phyloP scores from a whole-genome alignment of 2,329 filamentous ascomycete genomes.

The Scytalidium lignicola region DNA sequence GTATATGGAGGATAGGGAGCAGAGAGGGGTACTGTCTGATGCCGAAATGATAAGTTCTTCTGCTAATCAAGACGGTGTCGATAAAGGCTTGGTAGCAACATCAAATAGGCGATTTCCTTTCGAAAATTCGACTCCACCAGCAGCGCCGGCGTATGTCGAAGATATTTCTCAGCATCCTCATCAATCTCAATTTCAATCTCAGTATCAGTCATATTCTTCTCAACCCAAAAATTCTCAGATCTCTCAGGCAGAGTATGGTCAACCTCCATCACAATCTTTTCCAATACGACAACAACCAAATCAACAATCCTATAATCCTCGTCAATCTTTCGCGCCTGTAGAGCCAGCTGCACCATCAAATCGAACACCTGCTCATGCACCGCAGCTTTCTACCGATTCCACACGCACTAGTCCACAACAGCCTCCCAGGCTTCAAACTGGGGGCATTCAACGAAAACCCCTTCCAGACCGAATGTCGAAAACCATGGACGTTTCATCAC shows the following conservation, averaged over 20 bases:
- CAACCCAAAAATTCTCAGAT: conserved; percentile 10
- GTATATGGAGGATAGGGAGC: conserved; percentile 27
- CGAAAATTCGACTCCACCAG: conserved; percentile 11
- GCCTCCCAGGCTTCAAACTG: conserved; percentile 31
- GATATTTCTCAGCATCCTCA: background rate
- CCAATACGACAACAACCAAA: conserved; percentile 2
- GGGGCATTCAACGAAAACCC: conserved; percentile 46
- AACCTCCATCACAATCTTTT: conserved; percentile 12
- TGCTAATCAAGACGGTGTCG: conserved; percentile 27
- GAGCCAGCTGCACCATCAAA: conserved; percentile 2
- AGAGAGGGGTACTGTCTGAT: conserved; percentile 34
- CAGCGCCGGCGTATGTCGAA: background rate
- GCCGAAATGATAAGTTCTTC: conserved; percentile 26
- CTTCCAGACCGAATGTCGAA: conserved; percentile 36
- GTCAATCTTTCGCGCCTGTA: conserved; percentile 9
- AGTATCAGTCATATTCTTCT: conserved; percentile 11
- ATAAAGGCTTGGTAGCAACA: conserved; percentile 30
- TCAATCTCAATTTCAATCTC: background rate
- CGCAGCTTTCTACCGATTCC: conserved; percentile 16
- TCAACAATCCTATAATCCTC: conserved; percentile 15
- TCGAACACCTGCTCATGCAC: conserved; percentile 11
- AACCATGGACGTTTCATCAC: conserved; percentile 34
- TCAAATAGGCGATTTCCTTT: conserved; percentile 21
- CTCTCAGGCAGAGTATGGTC: conserved; percentile 10
- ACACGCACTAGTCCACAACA: conserved; percentile 13